Base-by-base conservation (phyloP, 768 basidiomycete species). In the Mycena polygramma region DNA sequence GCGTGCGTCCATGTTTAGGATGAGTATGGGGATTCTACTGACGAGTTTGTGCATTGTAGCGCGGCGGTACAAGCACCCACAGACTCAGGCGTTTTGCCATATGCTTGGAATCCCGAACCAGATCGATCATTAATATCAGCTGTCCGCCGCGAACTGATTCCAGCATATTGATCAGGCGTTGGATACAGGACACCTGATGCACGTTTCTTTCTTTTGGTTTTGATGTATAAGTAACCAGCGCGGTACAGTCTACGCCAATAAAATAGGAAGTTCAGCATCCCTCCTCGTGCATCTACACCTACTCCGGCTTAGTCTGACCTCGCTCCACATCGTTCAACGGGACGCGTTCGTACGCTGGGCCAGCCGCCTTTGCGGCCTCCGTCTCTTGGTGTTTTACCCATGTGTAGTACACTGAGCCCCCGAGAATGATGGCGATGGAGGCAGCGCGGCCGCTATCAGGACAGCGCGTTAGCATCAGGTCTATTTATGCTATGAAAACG, bases 331-430 rank as follows among this genome's bases (percentile, higher is more conserved):
- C 90, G 62, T 91, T 88, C 80, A 91, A 84, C 43, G 89, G 83
- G 26, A 91, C 86, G 54, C 87, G 90, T 69, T 91, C 90, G 71
- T 94, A 93, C 48, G 80, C 77, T 14, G 48, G n/a, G 1, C 57
- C 37, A 6, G 72, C 78, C 51, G 73, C 43, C 36, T 82, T 76
- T 35, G 83, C 71, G 7, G 80, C 71, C 66, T 87, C 86, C 10
- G 89, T 85, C 79, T 95, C 94, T 72, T 85, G 75, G 78, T 95
- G 91, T 78, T 95, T 95, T 63, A 93, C 85, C 94, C 94, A 95
- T 3, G 94, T 96, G 80, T 97, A 97, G 79, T 90, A 91, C 45
- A 94, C 79, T 0, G 95, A 97, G 22, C 95, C 95, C 39, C 84
- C 76, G 36, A 97, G 90, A 77, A 97, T 97, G 72, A 89, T 90